These are phyloP conservation scores for Boletellus ananiceps DNA, from an alignment of 768 basidiomycete genomes.

Conservation along the genomic window DNA sequence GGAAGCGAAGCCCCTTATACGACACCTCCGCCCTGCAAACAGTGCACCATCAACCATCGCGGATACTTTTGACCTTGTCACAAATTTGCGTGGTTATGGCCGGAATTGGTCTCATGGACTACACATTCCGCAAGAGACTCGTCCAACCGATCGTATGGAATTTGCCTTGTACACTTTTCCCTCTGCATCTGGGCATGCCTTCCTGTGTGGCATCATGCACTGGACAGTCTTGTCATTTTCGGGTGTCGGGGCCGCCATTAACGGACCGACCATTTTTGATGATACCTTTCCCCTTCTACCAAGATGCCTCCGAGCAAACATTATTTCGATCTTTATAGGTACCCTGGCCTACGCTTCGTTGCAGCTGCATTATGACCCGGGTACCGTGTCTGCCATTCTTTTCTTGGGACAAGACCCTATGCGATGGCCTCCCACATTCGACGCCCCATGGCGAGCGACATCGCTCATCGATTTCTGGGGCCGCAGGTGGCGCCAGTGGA, in stretches of 20 bases:
- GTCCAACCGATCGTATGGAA: slow-evolving; percentile 32
- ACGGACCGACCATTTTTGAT: slow-evolving; percentile 26
- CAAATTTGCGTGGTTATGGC: slow-evolving; percentile 52
- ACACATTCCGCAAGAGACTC: slow-evolving; percentile 33
- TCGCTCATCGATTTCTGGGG: slow-evolving; percentile 38
- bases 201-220: slow-evolving; percentile 45
- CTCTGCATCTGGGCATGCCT: slow-evolving; percentile 34
- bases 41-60: not conserved
- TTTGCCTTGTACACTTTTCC: slow-evolving; percentile 37
- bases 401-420: slow-evolving; percentile 28
- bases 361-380: slow-evolving; percentile 30
- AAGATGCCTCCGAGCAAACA: slow-evolving; percentile 36
- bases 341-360: slow-evolving; percentile 43
- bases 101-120: slow-evolving; percentile 52
- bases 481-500: slow-evolving; percentile 37
- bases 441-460: slow-evolving; percentile 33
- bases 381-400: slow-evolving; percentile 20
- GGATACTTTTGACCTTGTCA: slow-evolving; percentile 48
- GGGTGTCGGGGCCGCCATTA: slow-evolving; percentile 21
- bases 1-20: slow-evolving; percentile 9
- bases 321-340: slow-evolving; percentile 42
- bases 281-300: slow-evolving; percentile 22
- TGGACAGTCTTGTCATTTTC: slow-evolving; percentile 43
- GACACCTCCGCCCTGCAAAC: slow-evolving; percentile 6
- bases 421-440: slow-evolving; percentile 33